A percentile compares a stretch with the other conserved stretches of the same genome.
phyloP scores from a whole-genome alignment of 768 basidiomycete species.

The Tubosaeta brunneosetosa region DNA sequence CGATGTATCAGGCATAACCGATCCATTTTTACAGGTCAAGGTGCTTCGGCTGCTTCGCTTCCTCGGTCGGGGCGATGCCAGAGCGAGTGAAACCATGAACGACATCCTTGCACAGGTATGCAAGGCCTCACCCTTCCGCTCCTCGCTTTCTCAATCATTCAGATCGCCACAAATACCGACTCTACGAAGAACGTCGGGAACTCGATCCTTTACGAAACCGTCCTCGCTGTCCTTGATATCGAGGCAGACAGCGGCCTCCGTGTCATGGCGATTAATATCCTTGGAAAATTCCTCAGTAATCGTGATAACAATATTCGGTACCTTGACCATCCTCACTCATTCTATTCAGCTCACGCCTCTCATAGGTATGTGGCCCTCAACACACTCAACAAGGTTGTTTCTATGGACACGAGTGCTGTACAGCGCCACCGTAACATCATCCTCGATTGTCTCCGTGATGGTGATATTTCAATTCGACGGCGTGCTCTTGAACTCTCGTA shows the following conservation, averaged over 20 bases:
- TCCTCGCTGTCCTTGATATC: conserved; percentile 92
- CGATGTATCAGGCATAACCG: conserved; percentile 98
- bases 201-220: conserved; percentile 96
- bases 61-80: conserved; percentile 79
- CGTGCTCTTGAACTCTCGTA: conserved; percentile 96
- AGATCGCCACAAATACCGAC: conserved; percentile 99
- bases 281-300: conserved; percentile 97
- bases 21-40: conserved; percentile 93
- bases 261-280: conserved; percentile 99
- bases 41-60: conserved; percentile 82
- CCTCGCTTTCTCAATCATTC: conserved; percentile 5
- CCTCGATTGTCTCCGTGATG: conserved; percentile 98
- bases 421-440: conserved; percentile 98
- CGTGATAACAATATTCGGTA: conserved; percentile 98
- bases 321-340: conserved; percentile 13
- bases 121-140: background rate
- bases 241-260: conserved; percentile 94
- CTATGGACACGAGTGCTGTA: conserved; percentile 96
- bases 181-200: conserved; percentile 98
- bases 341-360: conserved; percentile 1
- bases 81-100: conserved; percentile 95
- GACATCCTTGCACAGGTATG: conserved; percentile 92
- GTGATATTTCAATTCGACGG: conserved; percentile 96
- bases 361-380: conserved; percentile 93
- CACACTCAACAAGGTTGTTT: conserved; percentile 96